Evolutionary conservation across 202 grass and related monocot genomes (phyloP), one percentile per base, ranked within the genome.

Genomic region (Panicum virgatum): DNA sequence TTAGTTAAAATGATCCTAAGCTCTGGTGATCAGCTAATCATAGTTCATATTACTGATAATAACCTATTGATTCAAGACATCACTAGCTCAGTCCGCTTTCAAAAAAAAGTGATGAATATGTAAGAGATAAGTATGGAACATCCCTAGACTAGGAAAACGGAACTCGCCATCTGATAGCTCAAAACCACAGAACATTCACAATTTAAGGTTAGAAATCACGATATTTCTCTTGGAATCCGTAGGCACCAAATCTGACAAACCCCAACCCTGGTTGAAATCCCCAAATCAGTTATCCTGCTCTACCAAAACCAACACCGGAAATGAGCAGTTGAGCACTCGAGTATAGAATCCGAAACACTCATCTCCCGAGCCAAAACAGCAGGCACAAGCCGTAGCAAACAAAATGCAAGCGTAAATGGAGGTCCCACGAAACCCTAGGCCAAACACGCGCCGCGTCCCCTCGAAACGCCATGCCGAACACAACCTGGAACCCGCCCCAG

Each of bases 391-490:
- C 76, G 30, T 59, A 67, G 29, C n/a, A 54, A 69, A 38, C 34
- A 42, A 62, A 64, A 72, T 46, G 47, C 66, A 81, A 72, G 29
- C 30, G 66, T 29, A 16, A 37, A 47, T 50, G 12, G 19, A 63
- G 43, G 67, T 52, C 34, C 74, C 12, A 5, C 40, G 80, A 90
- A 90, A 90, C 84, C 84, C 88, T 90, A 90, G 84, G 23, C 45
- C n/a, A 75, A 48, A 74, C 34, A 59, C 53, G 20, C 16, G 29
- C 46, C 38, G 15, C 16, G 29, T 27, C 64, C 36, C 70, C 38
- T 64, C 69, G 22, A 38, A 50, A 50, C 69, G 26, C 12, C 66
- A 70, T 20, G 58, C 45, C 34, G 37, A 22, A 44, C 16, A 78
- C 46, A 90, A 60, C 66, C 29, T 39, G 36, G 4, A 19, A 75